Conservation (phyloP, 495 filamentous ascomycete genomes). For the Penicillium ucsense region DNA sequence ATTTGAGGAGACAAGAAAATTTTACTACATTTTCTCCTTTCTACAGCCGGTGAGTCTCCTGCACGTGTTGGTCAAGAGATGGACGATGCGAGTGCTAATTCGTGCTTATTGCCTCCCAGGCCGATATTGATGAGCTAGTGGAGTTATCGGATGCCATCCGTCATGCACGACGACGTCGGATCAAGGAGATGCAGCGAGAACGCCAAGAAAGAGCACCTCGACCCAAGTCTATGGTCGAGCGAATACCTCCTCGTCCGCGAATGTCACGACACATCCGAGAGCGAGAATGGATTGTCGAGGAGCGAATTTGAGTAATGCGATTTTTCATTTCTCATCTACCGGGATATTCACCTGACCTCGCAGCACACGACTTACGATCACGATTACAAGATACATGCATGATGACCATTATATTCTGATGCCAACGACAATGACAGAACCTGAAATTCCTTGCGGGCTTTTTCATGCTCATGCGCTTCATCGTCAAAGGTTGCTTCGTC, state of each 20-base stretch:
- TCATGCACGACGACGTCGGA: constrained; percentile 60
- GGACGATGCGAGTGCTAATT: constrained; percentile 5
- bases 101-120: constrained; percentile 38
- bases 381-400: neutral
- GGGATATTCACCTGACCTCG: too few species aligned
- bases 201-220: constrained; percentile 36
- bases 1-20: constrained; percentile 81
- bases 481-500: too few species aligned
- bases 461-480: too few species aligned
- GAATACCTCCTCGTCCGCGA: constrained; percentile 10
- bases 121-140: constrained; percentile 76
- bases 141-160: constrained; percentile 77
- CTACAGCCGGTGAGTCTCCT: constrained; percentile 64
- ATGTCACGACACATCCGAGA: constrained; percentile 9
- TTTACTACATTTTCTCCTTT: constrained; percentile 90
- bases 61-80: neutral
- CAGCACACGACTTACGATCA: neutral
- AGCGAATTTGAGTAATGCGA: neutral
- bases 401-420: neutral
- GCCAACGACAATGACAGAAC: too few species aligned
- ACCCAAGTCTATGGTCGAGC: constrained; percentile 2
- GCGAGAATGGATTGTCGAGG: constrained; percentile 16
- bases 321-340: neutral
- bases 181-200: constrained; percentile 75
- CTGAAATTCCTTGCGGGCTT: too few species aligned